These are phyloP conservation scores for Colletotrichum sojae DNA, from an alignment of 2,329 filamentous ascomycete species.

Conservation along the genomic window DNA sequence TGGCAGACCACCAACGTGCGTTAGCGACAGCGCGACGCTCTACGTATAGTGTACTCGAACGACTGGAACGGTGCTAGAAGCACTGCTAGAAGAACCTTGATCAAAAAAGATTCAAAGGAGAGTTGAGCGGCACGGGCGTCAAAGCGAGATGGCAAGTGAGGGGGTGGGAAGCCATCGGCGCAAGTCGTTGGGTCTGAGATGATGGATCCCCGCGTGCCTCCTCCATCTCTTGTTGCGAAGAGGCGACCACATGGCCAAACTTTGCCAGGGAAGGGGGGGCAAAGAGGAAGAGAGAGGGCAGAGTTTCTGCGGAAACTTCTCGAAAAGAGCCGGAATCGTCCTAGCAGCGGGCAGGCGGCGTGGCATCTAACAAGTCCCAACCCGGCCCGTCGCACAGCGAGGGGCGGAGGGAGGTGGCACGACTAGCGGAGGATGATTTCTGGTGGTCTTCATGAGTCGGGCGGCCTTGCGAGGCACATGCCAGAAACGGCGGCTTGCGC, in stretches of 20 bases:
- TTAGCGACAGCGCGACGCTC: not conserved
- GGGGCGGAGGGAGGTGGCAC: not conserved
- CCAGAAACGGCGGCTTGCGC: not conserved
- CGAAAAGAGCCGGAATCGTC: conserved; percentile 24
- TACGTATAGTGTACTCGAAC: conserved; percentile 14
- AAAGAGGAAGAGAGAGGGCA: not conserved
- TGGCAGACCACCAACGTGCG: conserved; percentile 4
- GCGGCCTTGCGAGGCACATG: too few relatives aligned
- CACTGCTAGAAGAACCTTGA: conserved; percentile 34
- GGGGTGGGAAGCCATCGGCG: too few relatives aligned
- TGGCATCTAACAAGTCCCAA: too few relatives aligned
- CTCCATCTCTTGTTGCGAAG: too few relatives aligned
- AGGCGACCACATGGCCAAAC: too few relatives aligned
- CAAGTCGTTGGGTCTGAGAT: too few relatives aligned
- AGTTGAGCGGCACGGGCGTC: not conserved
- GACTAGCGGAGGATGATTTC: conserved; percentile 11
- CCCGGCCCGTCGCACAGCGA: not conserved
- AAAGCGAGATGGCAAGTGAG: conserved; percentile 21
- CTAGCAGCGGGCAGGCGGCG: not conserved
- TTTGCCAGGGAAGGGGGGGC: too few relatives aligned
- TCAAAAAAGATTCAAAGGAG: conserved; percentile 10
- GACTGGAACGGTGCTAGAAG: conserved; percentile 32
- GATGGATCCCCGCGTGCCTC: too few relatives aligned
- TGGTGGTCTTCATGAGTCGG: conserved; percentile 28
- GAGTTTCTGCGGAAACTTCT: conserved; percentile 31